phyloP scores from a whole-genome alignment of 192 early-diverging fungal species.

The Endogone sp. region DNA sequence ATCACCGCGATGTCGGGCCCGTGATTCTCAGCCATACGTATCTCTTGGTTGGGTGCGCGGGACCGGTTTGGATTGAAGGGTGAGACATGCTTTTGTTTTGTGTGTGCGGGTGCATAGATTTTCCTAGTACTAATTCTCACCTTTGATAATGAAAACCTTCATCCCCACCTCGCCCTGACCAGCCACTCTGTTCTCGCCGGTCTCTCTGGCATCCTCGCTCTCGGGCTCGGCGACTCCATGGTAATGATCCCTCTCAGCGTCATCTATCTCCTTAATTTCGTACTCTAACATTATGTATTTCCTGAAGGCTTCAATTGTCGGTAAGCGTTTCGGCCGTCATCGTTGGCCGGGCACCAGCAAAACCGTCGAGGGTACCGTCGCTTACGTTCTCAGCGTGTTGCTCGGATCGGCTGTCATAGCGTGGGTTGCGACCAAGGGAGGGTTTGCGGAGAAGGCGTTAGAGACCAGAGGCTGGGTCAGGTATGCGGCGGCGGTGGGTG shows the following conservation, averaged over 20 bases:
- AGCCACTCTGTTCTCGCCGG: conserved; percentile 42
- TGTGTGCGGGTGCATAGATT: too few species aligned
- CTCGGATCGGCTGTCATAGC: conserved; percentile 32
- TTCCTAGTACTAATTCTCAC: too few species aligned
- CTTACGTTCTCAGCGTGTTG: conserved; percentile 70
- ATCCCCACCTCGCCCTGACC: conserved; percentile 6
- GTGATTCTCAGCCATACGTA: conserved; percentile 88
- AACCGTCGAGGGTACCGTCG: conserved; percentile 83
- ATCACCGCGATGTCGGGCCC: conserved; percentile 76
- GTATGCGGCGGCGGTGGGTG: conserved; percentile 20
- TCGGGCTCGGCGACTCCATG: conserved; percentile 89
- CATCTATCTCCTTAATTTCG: too few species aligned
- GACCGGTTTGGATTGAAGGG: conserved; percentile 84
- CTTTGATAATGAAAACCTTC: conserved; percentile 11
- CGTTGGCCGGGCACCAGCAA: conserved; percentile 77
- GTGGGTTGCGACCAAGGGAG: conserved; percentile 10
- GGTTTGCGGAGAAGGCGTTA: conserved; percentile 7
- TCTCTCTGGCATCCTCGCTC: conserved; percentile 76
- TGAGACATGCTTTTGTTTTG: conserved; percentile 15
- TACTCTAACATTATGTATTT: too few species aligned
- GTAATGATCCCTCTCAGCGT: conserved; percentile 23
- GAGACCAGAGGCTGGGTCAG: conserved; percentile 29
- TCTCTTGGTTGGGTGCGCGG: conserved; percentile 84
- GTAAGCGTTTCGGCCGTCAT: conserved; percentile 64
- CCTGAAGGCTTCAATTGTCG: conserved; percentile 73